These are phyloP conservation scores for Neopestalotiopsis clavispora DNA, from an alignment of 2,329 filamentous ascomycete species.

Conservation along the genomic window DNA sequence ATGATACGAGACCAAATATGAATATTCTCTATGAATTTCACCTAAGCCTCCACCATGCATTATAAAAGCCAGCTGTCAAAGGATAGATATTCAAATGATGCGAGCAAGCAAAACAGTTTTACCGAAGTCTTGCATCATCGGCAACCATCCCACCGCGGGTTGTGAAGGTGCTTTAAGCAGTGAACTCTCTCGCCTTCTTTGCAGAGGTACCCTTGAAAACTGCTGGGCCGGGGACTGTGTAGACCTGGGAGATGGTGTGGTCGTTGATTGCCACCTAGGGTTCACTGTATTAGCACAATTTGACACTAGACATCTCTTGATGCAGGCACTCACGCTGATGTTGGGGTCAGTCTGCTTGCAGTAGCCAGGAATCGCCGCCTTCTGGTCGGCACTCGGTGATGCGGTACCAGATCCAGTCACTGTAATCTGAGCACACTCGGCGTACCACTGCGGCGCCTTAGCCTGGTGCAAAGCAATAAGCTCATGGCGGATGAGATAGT, in stretches of 20 bases:
- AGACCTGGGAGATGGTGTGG: slow-evolving; percentile 7
- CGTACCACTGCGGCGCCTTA: slow-evolving; percentile 37
- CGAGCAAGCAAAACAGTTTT: too few species aligned
- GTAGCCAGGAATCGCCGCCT: slow-evolving; percentile 51
- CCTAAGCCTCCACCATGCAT: too few species aligned
- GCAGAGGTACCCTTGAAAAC: slow-evolving; percentile 6
- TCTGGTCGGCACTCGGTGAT: slow-evolving; percentile 42
- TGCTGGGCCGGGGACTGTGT: slow-evolving; percentile 1
- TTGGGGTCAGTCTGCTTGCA: slow-evolving; percentile 51
- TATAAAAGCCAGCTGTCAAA: too few species aligned
- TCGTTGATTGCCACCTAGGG: slow-evolving; percentile 3
- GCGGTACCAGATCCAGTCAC: slow-evolving; percentile 54
- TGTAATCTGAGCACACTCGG: slow-evolving; percentile 59
- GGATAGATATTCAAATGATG: too few species aligned
- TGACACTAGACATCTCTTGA: not conserved
- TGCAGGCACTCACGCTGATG: slow-evolving; percentile 39
- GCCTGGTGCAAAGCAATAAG: slow-evolving; percentile 60
- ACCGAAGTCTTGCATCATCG: not conserved
- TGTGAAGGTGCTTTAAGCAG: not conserved
- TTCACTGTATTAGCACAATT: not conserved
- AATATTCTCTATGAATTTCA: too few species aligned
- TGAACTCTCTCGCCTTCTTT: slow-evolving; percentile 6
- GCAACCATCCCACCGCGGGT: not conserved
- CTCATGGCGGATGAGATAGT: slow-evolving; percentile 63
- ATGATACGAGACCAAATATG: too few species aligned